phyloP scores from a whole-genome alignment of 768 basidiomycete genomes.

The Leccinum subgranulosum region DNA sequence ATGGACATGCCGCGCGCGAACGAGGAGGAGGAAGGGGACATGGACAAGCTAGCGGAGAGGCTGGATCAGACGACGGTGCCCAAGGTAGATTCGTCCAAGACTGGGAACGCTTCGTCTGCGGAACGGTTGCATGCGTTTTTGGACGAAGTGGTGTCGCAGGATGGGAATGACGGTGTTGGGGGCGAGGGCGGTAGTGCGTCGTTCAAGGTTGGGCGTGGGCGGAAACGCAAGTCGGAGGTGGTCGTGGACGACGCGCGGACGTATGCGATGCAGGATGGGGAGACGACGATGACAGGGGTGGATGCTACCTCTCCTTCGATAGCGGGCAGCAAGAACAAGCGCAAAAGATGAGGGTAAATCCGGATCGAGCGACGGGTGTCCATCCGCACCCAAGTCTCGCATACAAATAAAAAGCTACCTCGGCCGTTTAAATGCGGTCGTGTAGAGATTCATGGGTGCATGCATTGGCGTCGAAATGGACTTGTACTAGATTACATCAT shows the following conservation, averaged over 20 bases:
- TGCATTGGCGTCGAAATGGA: no score
- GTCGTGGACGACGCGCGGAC: conserved; percentile 13
- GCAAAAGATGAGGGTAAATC: conserved; percentile 24
- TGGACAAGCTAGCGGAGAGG: conserved; percentile 35
- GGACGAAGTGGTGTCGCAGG: conserved; percentile 40
- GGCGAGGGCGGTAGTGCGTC: neutral
- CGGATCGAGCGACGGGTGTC: neutral
- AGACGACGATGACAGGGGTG: neutral
- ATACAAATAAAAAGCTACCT: no score
- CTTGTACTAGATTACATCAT: no score
- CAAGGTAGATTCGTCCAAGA: conserved; percentile 25
- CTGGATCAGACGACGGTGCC: conserved; percentile 32
- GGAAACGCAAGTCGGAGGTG: conserved; percentile 42
- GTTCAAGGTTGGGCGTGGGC: conserved; percentile 19
- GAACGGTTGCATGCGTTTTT: conserved; percentile 42
- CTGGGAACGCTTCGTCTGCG: conserved; percentile 21
- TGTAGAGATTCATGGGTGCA: no score
- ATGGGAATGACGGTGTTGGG: conserved; percentile 13
- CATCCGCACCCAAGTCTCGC: neutral
- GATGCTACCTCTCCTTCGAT: conserved; percentile 1
- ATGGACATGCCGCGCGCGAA: conserved; percentile 36
- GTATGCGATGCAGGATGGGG: neutral
- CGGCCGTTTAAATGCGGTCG: no score
- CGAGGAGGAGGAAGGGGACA: conserved; percentile 27
- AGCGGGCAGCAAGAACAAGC: conserved; percentile 22